Evolutionary conservation across 1,284 basidiomycete genomes (phyloP).

Genomic region (Agaricales sp.): DNA sequence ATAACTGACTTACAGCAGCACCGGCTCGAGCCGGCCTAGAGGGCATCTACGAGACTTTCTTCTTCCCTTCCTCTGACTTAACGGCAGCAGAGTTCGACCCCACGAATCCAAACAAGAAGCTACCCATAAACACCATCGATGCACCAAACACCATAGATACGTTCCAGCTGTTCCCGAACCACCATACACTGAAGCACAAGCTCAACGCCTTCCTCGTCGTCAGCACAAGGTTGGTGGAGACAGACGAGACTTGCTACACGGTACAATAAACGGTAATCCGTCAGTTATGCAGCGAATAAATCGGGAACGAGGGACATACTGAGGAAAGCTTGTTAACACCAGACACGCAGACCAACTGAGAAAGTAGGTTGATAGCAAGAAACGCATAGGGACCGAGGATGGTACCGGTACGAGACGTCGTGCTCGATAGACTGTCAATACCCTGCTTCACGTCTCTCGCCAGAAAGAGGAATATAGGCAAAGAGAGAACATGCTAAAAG

Average conservation of each 20-base stretch:
- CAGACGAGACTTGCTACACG: constrained; percentile 54
- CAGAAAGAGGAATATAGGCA: constrained; percentile 68
- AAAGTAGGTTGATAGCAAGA: constrained; percentile 61
- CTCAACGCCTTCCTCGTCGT: constrained; percentile 64
- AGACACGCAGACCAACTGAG: constrained; percentile 80
- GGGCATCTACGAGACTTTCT: not conserved
- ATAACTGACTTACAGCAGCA: too few species aligned
- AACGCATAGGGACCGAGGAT: constrained; percentile 32
- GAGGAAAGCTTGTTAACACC: constrained; percentile 80
- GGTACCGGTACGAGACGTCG: constrained; percentile 15
- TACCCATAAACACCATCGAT: constrained; percentile 56
- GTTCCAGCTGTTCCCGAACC: constrained; percentile 65
- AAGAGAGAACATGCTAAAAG: constrained; percentile 53
- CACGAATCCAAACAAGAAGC: constrained; percentile 35
- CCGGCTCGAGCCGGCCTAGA: too few species aligned
- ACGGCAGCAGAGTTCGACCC: not conserved
- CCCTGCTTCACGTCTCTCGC: constrained; percentile 46
- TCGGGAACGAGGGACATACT: constrained; percentile 29
- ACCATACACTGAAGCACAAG: constrained; percentile 67
- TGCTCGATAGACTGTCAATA: constrained; percentile 29
- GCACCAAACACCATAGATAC: constrained; percentile 48
- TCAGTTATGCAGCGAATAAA: constrained; percentile 3
- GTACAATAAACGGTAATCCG: constrained; percentile 3
- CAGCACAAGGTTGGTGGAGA: constrained; percentile 63
- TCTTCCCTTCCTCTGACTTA: not conserved